Evolutionary conservation across 2,329 filamentous ascomycete genomes (phyloP).

Genomic region (Aureobasidium sp.): DNA sequence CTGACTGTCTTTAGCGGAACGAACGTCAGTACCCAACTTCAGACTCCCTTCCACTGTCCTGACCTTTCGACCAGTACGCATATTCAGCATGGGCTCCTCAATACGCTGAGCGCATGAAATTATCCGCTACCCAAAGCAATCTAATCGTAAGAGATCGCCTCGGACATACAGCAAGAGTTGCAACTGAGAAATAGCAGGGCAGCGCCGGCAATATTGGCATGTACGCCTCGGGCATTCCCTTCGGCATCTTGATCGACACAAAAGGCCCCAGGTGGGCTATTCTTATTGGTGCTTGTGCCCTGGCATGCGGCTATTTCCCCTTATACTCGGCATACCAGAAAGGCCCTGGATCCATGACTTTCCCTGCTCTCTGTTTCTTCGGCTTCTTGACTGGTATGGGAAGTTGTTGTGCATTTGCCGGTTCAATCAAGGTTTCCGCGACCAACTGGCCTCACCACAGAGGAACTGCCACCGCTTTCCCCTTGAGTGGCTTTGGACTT

Average conservation of each 20-base stretch:
- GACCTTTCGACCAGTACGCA: conserved; percentile 62
- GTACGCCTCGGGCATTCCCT: conserved; percentile 84
- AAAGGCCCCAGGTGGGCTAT: conserved; percentile 75
- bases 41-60: neutral
- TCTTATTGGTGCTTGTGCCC: conserved; percentile 62
- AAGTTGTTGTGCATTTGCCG: conserved; percentile 84
- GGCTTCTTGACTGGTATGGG: conserved; percentile 81
- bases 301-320: conserved; percentile 78
- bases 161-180: conserved; percentile 19
- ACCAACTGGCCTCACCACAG: conserved; percentile 87
- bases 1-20: conserved; percentile 50
- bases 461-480: conserved; percentile 90
- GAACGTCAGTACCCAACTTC: conserved; percentile 55
- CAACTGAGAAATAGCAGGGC: conserved; percentile 33
- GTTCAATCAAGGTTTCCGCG: conserved; percentile 75
- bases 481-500: conserved; percentile 83
- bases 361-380: conserved; percentile 66
- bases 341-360: conserved; percentile 52
- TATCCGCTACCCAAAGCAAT: conserved; percentile 90
- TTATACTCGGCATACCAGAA: conserved; percentile 71
- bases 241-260: conserved; percentile 79
- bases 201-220: conserved; percentile 84
- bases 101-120: conserved; percentile 76
- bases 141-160: conserved; percentile 59
- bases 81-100: conserved; percentile 98